phyloP scores from a whole-genome alignment of 139 green algal genomes.

The Chlamydomonas schloesseri region DNA sequence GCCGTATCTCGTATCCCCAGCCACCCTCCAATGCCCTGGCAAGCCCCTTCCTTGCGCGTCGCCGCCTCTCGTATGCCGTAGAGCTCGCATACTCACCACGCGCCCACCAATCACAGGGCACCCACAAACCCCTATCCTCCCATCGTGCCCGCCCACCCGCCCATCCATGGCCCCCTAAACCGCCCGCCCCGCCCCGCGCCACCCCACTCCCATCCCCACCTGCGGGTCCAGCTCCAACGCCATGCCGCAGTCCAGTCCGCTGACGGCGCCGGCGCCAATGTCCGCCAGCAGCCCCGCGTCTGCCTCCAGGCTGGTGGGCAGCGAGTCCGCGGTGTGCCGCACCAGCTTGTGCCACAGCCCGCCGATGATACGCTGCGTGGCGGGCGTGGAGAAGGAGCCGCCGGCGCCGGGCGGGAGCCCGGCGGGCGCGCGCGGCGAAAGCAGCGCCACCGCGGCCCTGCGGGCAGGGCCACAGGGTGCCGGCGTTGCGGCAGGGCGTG shows the following conservation, averaged over 20 bases:
- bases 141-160: no score
- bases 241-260: background rate
- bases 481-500: no score
- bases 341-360: slow-evolving; percentile 42
- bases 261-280: background rate
- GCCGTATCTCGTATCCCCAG: no score
- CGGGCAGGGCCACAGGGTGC: background rate
- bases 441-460: slow-evolving; percentile 18
- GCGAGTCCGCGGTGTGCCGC: background rate
- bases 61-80: no score
- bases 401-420: background rate
- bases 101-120: no score
- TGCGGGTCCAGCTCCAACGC: background rate
- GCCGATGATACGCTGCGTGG: slow-evolving; percentile 32
- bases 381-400: slow-evolving; percentile 20
- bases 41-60: no score
- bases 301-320: slow-evolving; percentile 25
- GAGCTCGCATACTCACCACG: no score
- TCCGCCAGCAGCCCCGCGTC: slow-evolving; percentile 2
- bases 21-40: no score
- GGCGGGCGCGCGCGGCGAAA: background rate
- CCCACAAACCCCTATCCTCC: no score
- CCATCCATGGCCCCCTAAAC: no score
- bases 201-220: no score
- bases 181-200: no score